phyloP scores from a whole-genome alignment of 2,329 filamentous ascomycete species.

The Botryosphaeria agaves region DNA sequence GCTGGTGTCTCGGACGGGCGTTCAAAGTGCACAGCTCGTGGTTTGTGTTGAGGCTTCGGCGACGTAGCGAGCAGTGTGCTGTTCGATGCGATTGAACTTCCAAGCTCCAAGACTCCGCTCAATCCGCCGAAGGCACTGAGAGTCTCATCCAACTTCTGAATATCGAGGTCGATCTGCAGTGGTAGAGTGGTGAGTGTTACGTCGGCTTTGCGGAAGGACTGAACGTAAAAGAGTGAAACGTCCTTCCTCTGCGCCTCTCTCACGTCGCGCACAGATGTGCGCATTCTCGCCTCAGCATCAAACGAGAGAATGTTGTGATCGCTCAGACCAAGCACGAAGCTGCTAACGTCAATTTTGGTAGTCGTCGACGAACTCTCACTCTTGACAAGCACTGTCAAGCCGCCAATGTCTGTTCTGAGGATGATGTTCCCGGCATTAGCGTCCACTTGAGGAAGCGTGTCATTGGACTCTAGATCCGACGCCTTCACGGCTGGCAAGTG shows the following conservation, averaged over 20 bases:
- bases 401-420: too few relatives aligned
- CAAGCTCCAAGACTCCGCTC: conserved; percentile 78
- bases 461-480: too few relatives aligned
- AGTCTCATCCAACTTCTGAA: conserved; percentile 69
- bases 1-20: conserved; percentile 18
- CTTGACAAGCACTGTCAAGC: too few relatives aligned
- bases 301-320: conserved; percentile 35
- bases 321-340: conserved; percentile 23
- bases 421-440: too few relatives aligned
- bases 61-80: conserved; percentile 29
- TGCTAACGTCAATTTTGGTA: neutral
- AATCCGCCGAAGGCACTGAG: conserved; percentile 81
- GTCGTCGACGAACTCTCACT: too few relatives aligned
- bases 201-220: conserved; percentile 9
- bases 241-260: conserved; percentile 19
- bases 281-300: conserved; percentile 27
- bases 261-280: conserved; percentile 25
- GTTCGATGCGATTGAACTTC: conserved; percentile 64
- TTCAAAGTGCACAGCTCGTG: conserved; percentile 38
- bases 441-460: too few relatives aligned
- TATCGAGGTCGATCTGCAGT: conserved; percentile 56
- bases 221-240: conserved; percentile 19
- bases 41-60: neutral
- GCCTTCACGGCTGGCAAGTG: neutral
- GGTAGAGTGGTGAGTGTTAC: conserved; percentile 60